Base-by-base conservation (phyloP, 805 yeast genomes). In the Barnettozyma vustinii region DNA sequence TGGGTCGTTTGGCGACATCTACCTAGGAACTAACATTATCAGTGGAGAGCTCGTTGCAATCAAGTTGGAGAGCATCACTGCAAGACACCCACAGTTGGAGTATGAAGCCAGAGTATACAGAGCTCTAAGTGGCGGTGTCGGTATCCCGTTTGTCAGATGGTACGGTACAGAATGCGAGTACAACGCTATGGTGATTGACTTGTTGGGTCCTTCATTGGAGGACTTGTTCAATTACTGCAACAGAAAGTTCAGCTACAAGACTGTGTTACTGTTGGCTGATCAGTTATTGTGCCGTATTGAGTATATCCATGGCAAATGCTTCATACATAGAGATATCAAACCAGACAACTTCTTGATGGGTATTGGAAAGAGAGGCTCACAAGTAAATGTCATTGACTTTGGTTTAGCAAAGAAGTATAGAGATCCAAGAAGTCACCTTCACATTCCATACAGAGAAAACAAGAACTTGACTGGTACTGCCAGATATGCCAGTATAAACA, bases 21-120 rank as follows among this genome's bases (percentile, higher is more conserved):
- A 94, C 68, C 76, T 90, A 56, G 86, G 96, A 12, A 88, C 96
- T 23, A 94, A 92, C 70, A 81, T 94, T 67, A 88, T 92, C 44
- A 86, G 95, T 39, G 97, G 98, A 39, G 98, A 94, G 68, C 97
- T 92, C 67, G 97, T 94, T 47, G 99, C 98, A 56, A 92, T 92
- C 74, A 92, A 92, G 67, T 75, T 92, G 54, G 99, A 92, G 65
- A 84, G 87, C 55, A 81, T 87, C 47, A 76, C 84, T 50, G 96
- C 98, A 2, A 87, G 89, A 63, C 98, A 94, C 66, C 98, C 99
- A 1, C 99, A 92, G 70, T 76, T 92, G 56, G 97, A 92, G 63
- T 94, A 92, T 66, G 99, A 92, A 69, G 96, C 97, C 15, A 83
- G 95, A 58, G 98, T 94, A 32, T 92, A 92, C 73, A 89, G 87